phyloP scores from a whole-genome alignment of 2,329 filamentous ascomycete species.

The Blumeria hordei region DNA sequence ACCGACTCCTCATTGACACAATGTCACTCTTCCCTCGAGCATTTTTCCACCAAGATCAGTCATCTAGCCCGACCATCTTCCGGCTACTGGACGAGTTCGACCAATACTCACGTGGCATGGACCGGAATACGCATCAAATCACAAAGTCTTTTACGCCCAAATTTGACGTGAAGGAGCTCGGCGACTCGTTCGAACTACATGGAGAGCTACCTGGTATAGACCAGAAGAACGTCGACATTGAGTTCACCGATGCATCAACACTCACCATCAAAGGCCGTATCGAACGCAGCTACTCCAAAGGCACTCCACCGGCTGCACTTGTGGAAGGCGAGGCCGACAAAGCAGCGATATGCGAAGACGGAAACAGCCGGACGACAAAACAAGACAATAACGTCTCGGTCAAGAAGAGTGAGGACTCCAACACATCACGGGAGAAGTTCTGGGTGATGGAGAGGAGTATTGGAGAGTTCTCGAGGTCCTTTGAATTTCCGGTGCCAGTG shows the following conservation, averaged over 20 bases:
- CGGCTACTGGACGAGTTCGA: constrained; percentile 40
- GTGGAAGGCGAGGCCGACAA: background rate
- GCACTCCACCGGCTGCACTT: background rate
- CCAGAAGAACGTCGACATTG: constrained; percentile 50
- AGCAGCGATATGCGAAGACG: too few relatives aligned
- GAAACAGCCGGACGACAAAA: too few relatives aligned
- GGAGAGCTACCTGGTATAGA: constrained; percentile 57
- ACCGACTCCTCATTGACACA: constrained; percentile 1
- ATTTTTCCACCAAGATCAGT: constrained; percentile 17
- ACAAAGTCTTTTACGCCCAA: constrained; percentile 40
- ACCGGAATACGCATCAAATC: background rate
- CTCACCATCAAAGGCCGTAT: constrained; percentile 44
- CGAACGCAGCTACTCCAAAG: constrained; percentile 24
- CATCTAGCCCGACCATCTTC: constrained; percentile 35
- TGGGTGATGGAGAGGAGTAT: constrained; percentile 45
- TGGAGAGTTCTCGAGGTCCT: constrained; percentile 17
- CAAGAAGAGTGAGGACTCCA: too few relatives aligned
- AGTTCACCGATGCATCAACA: constrained; percentile 56
- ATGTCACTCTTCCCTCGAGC: constrained; percentile 36
- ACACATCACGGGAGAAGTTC: constrained; percentile 16
- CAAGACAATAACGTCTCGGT: too few relatives aligned
- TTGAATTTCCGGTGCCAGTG: constrained; percentile 40
- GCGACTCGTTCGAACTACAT: constrained; percentile 47
- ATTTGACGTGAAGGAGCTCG: constrained; percentile 55
- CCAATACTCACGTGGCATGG: constrained; percentile 20